Evolutionary conservation across 2,329 filamentous ascomycete species (phyloP), one percentile per base, ranked within the genome.

Genomic region (Colletotrichum euphorbiae): DNA sequence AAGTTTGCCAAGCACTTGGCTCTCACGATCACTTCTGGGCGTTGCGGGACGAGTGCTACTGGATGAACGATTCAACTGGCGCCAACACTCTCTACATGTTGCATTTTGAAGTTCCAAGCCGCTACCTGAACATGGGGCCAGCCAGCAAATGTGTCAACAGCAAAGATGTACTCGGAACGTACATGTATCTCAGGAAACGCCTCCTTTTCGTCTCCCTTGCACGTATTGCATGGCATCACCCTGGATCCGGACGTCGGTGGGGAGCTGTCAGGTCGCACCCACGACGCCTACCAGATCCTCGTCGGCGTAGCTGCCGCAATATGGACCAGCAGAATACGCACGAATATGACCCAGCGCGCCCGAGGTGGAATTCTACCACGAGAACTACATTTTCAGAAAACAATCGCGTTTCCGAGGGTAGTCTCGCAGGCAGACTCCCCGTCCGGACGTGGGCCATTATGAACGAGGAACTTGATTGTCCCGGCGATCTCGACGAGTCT

Each of bases 21-120:
- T 59, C 68, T 58, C 64, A 40, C 68, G 54, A 64, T 68, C 54
- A 58, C 33, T 36, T 59, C 64, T 59, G 48, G 65, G 64, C 59
- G 50, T 64, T 67, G 59, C 54, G 64, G 68, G 64, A 70, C 58
- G 40, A 28, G 66, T 69, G 65, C 45, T 19, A 66, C 66, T 66
- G 55, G 62, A 60, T 42, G 61, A 66, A 69, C 66, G 54, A 69
- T 54, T 69, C 52, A 69, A 46, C 45, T 60, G 61, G 19, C 66
- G 12, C 33, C 31, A 69, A 60, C 21, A 19, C 33, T 45, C 40
- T 42, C 42, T 43, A 24, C 66, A 69, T 55, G 66, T 69, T 69
- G 60, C 66, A 69, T 69, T 55, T 4, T 52, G 52, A 52, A 55
- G 50, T 43, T 46, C 38, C 36, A 15, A 65, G 54, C 57, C 65